Base-by-base conservation (phyloP, 106 monocot species). In the Chionographis japonica region DNA sequence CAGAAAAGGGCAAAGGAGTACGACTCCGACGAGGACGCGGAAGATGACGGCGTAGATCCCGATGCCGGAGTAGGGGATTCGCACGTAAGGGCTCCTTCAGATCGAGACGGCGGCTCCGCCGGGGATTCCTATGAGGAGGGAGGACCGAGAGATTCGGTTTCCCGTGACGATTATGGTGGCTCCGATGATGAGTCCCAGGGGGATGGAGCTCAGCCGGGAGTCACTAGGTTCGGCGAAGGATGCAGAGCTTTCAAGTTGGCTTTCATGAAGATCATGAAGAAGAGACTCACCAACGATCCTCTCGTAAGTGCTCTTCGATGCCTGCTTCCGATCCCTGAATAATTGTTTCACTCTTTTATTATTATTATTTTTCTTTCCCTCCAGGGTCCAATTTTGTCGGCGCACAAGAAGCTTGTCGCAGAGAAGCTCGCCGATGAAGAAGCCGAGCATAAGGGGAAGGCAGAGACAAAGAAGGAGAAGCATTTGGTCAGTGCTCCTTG, bases 401-500 rank as follows among this genome's bases (percentile, higher is more conserved):
- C 88, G 2, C 78, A 95, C 40, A 85, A 86, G 83, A 91, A 88
- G 67, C 83, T 95, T 68, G 84, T 95, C 4, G 88, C 79, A 1
- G 77, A 87, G 72, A 95, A 95, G 74, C 84, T 91, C 37, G 84
- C 88, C 3, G 91, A 88, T 58, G 95, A 95, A 42, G 83, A 66
- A 38, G 77, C 40, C 9, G 88, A 91, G 6, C 62, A 77, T 35
- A 91, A 86, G 67, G 70, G 68, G 13, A 95, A 88, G 73, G 80
- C 79, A 10, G 81, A 84, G 13, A 67, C 68, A n/a, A 91, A 76
- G 77, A 95, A 84, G 69, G 81, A 88, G 52, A 95, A 85, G 63
- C 79, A 63, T 38, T 40, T 88, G 83, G 89, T 89, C 15, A 12
- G 81, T 82, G 70, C 40, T 52, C 62, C 8, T 46, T n/a, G n/a